A percentile compares a stretch with the other conserved stretches of the same genome.
Conservation (phyloP, 495 filamentous ascomycete species). For the Saxispiralis lemnorum region DNA sequence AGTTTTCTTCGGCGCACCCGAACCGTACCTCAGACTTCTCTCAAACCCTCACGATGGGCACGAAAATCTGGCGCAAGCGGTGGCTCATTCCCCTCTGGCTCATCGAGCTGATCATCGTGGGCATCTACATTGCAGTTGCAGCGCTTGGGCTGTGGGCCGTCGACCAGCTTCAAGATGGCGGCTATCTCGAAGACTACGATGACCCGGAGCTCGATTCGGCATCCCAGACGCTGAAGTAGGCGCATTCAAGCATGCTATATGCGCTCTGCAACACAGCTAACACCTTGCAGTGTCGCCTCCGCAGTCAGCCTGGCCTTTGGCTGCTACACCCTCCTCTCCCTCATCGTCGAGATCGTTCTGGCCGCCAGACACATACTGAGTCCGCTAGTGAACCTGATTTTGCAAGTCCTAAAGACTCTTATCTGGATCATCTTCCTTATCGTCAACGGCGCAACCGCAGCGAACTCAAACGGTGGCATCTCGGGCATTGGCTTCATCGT, state of each 20-base stretch:
- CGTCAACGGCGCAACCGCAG: constrained; percentile 10
- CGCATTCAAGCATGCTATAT: background rate
- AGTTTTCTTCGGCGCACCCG: too few species aligned
- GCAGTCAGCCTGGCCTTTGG: constrained; percentile 13
- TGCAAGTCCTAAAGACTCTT: constrained; percentile 19
- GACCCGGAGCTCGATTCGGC: background rate
- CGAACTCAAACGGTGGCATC: background rate
- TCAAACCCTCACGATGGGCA: background rate
- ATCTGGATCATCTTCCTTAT: constrained; percentile 19
- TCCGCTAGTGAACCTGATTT: constrained; percentile 19
- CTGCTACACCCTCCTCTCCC: constrained; percentile 6
- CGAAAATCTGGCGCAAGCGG: constrained; percentile 20
- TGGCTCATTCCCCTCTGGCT: constrained; percentile 26
- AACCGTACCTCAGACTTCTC: too few species aligned
- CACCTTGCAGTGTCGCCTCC: background rate
- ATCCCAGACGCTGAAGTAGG: background rate
- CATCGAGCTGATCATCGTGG: constrained; percentile 16
- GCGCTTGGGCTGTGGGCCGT: constrained; percentile 6
- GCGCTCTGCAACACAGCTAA: background rate
- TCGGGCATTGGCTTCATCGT: background rate
- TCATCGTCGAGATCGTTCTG: constrained; percentile 19
- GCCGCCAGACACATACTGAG: constrained; percentile 19
- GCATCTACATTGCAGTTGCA: constrained; percentile 7
- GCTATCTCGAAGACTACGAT: background rate
- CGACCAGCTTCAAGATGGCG: background rate